Percentiles rank a stretch among this genome's conserved stretches.
Evolutionary conservation across 2,329 filamentous ascomycete species (phyloP).

Genomic region (Ophiocordyceps sinensis): DNA sequence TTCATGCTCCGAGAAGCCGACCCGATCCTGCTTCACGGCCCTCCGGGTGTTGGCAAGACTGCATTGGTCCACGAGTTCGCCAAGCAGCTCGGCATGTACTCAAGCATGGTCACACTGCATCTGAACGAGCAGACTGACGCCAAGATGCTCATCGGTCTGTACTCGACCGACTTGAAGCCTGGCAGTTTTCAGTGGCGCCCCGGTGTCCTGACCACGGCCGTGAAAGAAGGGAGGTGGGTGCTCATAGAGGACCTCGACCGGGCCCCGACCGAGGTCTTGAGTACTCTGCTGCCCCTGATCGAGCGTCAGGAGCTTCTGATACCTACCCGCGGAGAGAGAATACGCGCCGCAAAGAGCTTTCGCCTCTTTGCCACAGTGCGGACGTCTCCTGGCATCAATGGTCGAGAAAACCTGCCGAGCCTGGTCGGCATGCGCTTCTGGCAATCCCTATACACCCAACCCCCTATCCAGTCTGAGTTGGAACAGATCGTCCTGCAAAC

Average conservation of each 20-base stretch:
- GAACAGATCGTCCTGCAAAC: slow-evolving; percentile 55
- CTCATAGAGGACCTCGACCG: slow-evolving; percentile 94
- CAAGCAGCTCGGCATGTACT: slow-evolving; percentile 60
- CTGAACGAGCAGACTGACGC: slow-evolving; percentile 97
- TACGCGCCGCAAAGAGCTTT: slow-evolving; percentile 73
- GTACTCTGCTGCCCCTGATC: slow-evolving; percentile 80
- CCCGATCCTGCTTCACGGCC: slow-evolving; percentile 68
- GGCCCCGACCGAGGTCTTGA: slow-evolving; percentile 88
- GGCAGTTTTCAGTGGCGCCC: slow-evolving; percentile 87
- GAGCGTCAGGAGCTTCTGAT: slow-evolving; percentile 86
- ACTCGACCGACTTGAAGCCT: slow-evolving; percentile 75
- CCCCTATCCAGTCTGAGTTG: slow-evolving; percentile 56
- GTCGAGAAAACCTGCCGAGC: slow-evolving; percentile 49
- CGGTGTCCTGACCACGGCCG: slow-evolving; percentile 85
- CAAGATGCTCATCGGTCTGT: slow-evolving; percentile 88
- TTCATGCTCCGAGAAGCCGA: slow-evolving; percentile 48
- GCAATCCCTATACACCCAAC: slow-evolving; percentile 57
- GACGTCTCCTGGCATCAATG: slow-evolving; percentile 56
- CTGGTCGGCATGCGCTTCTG: slow-evolving; percentile 80
- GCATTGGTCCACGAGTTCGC: slow-evolving; percentile 72
- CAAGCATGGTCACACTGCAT: slow-evolving; percentile 82
- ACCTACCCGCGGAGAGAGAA: slow-evolving; percentile 72
- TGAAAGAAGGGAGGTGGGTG: slow-evolving; percentile 89
- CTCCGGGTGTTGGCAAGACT: slow-evolving; percentile 84
- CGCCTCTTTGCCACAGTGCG: slow-evolving; percentile 85